Evolutionary conservation across 2,329 filamentous ascomycete species (phyloP).

Genomic region (Trichophaea hybrida): DNA sequence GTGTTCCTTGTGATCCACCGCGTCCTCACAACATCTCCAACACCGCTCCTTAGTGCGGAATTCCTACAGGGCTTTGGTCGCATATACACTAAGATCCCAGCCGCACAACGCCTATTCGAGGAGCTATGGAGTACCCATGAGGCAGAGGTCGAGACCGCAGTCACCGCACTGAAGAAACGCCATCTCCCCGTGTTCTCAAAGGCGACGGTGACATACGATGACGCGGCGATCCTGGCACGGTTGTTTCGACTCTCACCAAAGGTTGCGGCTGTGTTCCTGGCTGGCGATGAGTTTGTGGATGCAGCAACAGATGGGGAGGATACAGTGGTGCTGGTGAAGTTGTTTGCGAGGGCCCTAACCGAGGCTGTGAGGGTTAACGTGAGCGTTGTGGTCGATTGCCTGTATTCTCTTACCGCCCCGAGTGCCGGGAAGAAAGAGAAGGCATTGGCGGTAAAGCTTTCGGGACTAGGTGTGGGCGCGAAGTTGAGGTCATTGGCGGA

Average conservation of each 20-base stretch:
- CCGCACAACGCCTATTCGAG: constrained; percentile 6
- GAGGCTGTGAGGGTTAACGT: constrained; percentile 12
- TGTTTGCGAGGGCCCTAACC: constrained; percentile 8
- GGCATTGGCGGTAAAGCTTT: constrained; percentile 8
- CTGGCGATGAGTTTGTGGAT: constrained; percentile 20
- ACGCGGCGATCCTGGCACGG: constrained; percentile 1
- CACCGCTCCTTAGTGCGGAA: constrained; percentile 2
- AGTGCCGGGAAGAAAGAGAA: constrained; percentile 6
- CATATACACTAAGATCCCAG: not conserved
- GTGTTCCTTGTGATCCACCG: constrained; percentile 13
- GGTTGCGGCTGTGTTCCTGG: constrained; percentile 12
- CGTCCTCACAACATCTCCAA: constrained; percentile 4
- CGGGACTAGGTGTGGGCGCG: constrained; percentile 1
- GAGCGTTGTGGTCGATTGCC: constrained; percentile 17
- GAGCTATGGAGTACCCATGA: constrained; percentile 3
- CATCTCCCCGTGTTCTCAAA: not conserved
- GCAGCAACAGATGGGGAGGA: constrained; percentile 7
- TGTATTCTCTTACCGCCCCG: constrained; percentile 10
- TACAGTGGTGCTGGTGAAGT: not conserved
- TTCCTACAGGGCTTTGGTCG: constrained; percentile 10
- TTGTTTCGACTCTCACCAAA: constrained; percentile 6
- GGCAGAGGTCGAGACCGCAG: not conserved
- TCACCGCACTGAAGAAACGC: not conserved
- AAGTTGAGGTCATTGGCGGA: constrained; percentile 1
- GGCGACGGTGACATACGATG: not conserved